Conservation (phyloP, 805 yeast species). For the Helenozyma baotianmanensis region DNA sequence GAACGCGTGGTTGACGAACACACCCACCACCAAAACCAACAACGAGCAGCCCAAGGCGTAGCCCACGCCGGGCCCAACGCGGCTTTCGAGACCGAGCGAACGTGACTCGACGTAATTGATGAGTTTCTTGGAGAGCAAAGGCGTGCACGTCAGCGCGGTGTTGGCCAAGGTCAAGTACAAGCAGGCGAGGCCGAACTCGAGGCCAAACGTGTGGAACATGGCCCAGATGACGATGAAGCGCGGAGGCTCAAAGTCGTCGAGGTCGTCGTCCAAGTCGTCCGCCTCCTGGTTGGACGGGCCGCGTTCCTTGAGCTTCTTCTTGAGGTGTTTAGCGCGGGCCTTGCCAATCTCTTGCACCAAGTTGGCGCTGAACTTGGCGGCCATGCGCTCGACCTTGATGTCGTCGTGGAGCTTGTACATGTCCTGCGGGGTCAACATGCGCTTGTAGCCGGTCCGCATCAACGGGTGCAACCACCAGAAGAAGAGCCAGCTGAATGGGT, state of each 20-base stretch:
- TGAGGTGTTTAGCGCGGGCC: conserved; percentile 17
- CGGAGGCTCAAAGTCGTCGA: conserved; percentile 28
- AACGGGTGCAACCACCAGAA: conserved; percentile 70
- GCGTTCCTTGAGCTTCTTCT: conserved; percentile 23
- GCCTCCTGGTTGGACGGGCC: conserved; percentile 16
- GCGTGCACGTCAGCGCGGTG: conserved; percentile 24
- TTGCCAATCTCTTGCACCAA: conserved; percentile 1
- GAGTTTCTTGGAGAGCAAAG: conserved; percentile 34
- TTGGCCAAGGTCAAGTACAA: conserved; percentile 22
- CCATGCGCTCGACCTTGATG: conserved; percentile 30
- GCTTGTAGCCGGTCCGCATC: conserved; percentile 61
- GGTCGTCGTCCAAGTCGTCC: conserved; percentile 22
- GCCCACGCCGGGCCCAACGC: conserved; percentile 36
- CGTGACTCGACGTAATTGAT: conserved; percentile 30
- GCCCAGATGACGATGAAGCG: conserved; percentile 20
- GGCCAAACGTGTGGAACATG: conserved; percentile 25
- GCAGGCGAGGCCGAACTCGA: conserved; percentile 23
- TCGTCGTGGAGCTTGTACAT: conserved; percentile 39
- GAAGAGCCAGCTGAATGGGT: conserved; percentile 38
- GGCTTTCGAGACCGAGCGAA: conserved; percentile 20
- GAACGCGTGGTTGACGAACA: conserved; percentile 56
- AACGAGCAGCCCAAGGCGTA: conserved; percentile 36
- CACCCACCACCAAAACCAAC: conserved; percentile 25
- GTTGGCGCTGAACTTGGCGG: conserved; percentile 21
- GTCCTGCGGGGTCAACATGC: conserved; percentile 66